A percentile compares a stretch with the other conserved stretches of the same genome.
Conservation (phyloP, 129 eudicot genomes). For the Silybum marianum region DNA sequence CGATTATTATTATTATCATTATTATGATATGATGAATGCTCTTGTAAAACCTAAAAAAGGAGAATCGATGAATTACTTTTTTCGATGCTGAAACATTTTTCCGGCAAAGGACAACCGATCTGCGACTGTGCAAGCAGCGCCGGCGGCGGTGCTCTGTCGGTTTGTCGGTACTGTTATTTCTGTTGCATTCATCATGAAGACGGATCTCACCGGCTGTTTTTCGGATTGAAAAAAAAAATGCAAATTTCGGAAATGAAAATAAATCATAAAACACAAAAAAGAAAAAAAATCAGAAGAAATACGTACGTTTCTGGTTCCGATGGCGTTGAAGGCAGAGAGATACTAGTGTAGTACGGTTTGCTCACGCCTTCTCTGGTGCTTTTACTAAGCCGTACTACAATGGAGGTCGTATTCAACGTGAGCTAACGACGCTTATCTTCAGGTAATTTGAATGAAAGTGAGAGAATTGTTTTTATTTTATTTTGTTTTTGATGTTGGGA, state of each 20-base stretch:
- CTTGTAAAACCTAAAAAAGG: not conserved
- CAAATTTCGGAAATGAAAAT: not conserved
- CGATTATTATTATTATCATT: too few relatives aligned
- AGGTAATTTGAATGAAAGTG: constrained; percentile 11
- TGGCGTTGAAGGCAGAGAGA: constrained; percentile 3
- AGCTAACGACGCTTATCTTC: not conserved
- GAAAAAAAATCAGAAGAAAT: constrained; percentile 5
- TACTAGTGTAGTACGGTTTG: constrained; percentile 18
- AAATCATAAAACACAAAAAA: not conserved
- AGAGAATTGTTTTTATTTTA: too few relatives aligned
- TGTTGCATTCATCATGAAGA: too few relatives aligned
- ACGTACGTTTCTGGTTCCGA: constrained; percentile 14
- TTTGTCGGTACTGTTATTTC: constrained; percentile 21
- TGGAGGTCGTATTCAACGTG: constrained; percentile 2
- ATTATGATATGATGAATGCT: not conserved
- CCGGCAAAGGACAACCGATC: not conserved
- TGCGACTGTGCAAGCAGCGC: constrained; percentile 12
- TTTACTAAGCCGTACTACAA: constrained; percentile 10
- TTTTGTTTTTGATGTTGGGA: constrained; percentile 19
- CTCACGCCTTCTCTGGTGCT: constrained; percentile 32
- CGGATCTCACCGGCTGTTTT: not conserved
- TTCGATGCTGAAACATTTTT: not conserved
- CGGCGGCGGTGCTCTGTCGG: constrained; percentile 37
- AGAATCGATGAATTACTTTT: not conserved
- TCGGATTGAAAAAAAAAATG: too few relatives aligned